phyloP scores from a whole-genome alignment of 2,329 filamentous ascomycete species.

The Dothistroma pini region DNA sequence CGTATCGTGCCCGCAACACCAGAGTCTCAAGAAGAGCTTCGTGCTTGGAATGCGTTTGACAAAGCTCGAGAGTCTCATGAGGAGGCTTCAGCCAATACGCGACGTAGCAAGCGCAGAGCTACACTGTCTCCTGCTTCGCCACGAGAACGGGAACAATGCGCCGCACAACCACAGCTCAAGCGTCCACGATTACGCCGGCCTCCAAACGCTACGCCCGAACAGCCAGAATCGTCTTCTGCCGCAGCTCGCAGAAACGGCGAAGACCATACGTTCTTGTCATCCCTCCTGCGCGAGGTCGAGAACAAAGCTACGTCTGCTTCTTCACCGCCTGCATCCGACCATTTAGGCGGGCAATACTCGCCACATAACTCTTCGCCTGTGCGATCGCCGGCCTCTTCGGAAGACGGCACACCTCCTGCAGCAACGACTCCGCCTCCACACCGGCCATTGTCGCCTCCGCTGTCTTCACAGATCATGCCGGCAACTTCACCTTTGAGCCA shows the following conservation, averaged over 20 bases:
- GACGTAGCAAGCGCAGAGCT: constrained; percentile 69
- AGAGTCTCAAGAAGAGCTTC: constrained; percentile 74
- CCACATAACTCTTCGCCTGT: constrained; percentile 59
- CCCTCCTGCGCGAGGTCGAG: constrained; percentile 84
- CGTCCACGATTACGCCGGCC: constrained; percentile 58
- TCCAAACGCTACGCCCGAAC: constrained; percentile 48
- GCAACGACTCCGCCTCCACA: constrained; percentile 66
- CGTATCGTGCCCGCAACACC: constrained; percentile 47
- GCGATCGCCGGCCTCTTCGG: constrained; percentile 61
- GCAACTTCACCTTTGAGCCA: constrained; percentile 61
- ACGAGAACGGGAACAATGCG: constrained; percentile 57
- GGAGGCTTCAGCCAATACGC: constrained; percentile 32
- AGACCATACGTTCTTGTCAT: constrained; percentile 78
- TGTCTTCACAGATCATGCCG: constrained; percentile 70
- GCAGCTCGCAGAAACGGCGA: constrained; percentile 37
- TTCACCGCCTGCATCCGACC: constrained; percentile 33
- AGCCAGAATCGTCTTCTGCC: constrained; percentile 37
- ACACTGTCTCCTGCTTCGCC: constrained; percentile 68
- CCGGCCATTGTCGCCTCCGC: constrained; percentile 61
- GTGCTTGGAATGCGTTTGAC: constrained; percentile 88
- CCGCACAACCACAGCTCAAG: constrained; percentile 69
- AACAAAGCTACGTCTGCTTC: constrained; percentile 41
- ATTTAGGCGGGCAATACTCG: constrained; percentile 33
- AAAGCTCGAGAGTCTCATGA: constrained; percentile 67
- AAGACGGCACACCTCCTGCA: constrained; percentile 65